Conservation (phyloP, 2,329 filamentous ascomycete species). For the Exophiala oligosperma region DNA sequence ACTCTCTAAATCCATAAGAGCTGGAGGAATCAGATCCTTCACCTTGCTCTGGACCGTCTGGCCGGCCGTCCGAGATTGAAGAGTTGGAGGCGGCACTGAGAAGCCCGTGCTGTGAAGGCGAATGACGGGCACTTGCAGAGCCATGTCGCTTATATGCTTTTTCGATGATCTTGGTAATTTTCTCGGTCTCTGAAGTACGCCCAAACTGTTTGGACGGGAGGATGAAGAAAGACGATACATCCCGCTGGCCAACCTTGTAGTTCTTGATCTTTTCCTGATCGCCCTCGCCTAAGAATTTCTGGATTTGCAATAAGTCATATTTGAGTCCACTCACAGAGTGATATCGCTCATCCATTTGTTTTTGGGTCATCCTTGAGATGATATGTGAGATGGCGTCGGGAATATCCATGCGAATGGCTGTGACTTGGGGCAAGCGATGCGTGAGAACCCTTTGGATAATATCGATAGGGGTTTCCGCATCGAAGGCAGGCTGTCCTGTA, state of each 20-base stretch:
- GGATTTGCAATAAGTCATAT: constrained; percentile 73
- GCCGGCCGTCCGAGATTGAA: constrained; percentile 52
- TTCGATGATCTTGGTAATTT: constrained; percentile 73
- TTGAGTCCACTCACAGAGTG: constrained; percentile 85
- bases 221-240: constrained; percentile 90
- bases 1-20: constrained; percentile 40
- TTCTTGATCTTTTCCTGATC: constrained; percentile 69
- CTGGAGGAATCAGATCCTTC: constrained; percentile 55
- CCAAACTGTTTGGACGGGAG: constrained; percentile 81
- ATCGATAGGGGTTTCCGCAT: constrained; percentile 77
- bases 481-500: constrained; percentile 76
- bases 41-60: constrained; percentile 53
- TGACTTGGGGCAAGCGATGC: constrained; percentile 73
- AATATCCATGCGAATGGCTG: constrained; percentile 75
- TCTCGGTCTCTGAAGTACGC: constrained; percentile 68
- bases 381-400: constrained; percentile 80
- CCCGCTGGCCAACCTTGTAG: constrained; percentile 76
- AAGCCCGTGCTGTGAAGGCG: constrained; percentile 41
- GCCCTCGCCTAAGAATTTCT: constrained; percentile 72
- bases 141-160: constrained; percentile 68
- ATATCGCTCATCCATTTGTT: constrained; percentile 83
- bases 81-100: constrained; percentile 54
- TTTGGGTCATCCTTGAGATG: constrained; percentile 89
- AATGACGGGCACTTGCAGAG: constrained; percentile 34
- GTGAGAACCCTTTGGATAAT: constrained; percentile 88